Base-by-base conservation (phyloP, 192 early-diverging fungal genomes). In the Coemansia erecta region DNA sequence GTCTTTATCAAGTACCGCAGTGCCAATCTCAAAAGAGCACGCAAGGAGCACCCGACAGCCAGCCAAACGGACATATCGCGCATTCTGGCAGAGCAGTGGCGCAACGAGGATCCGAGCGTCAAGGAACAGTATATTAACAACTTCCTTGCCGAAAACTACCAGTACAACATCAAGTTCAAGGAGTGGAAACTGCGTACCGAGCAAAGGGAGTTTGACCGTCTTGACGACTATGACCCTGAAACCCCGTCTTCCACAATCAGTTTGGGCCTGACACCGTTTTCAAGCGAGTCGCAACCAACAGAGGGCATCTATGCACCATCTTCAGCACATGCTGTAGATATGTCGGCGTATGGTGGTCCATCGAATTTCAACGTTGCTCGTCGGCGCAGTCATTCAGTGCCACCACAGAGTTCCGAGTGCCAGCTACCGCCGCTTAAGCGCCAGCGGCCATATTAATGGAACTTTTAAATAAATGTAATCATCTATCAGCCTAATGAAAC, bases 1-100 rank as follows among this genome's bases (percentile, higher is more conserved):
- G 65, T 61, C 0, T 73, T 65, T 57, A 67, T 73, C 11, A 54
- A 58, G 14, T 73, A 73, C 64, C 56, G 71, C 12, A 58, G 58
- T 51, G 23, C 53, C 18, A 62, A n/a, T 37, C 59, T 37, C 43
- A 46, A 33, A 24, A 58, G 13, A 59, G 54, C 14, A 63, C 58
- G 24, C 35, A 35, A 15, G 12, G 41, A 48, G 7, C 60, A 55
- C 23, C 71, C 71, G 0, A 43, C 43, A 8, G 53, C 65, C 8
- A 67, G 47, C 40, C 60, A 67, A 37, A 51, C 46, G 1, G 71
- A 63, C 19, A 44, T 73, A 4, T 63, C 64, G 12, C 64, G 65
- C 10, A 68, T 64, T 3, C 52, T 63, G 3, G 65, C 72, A 7
- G 62, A 68, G 33, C 33, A 61, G 23, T 74, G 72, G 72, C 52